These are phyloP conservation scores for Dictyostelium brefeldianum DNA, from an alignment of 78 protist species.

Conservation along the genomic window DNA sequence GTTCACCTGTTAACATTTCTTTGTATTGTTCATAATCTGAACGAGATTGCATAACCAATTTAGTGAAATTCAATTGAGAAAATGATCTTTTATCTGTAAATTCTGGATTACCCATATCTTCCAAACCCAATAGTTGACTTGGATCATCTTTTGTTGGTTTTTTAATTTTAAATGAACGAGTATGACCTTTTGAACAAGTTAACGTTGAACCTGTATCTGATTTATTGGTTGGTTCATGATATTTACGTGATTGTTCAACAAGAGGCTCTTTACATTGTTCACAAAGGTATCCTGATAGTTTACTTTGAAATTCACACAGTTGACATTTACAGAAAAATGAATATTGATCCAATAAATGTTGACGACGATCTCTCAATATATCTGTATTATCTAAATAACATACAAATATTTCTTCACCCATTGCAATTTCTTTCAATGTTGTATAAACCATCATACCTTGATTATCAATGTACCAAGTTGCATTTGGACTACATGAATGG, in stretches of 20 bases:
- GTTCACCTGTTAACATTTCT: too few species aligned
- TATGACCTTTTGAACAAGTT: background rate
- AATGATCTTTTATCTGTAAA: too few species aligned
- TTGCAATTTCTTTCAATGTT: background rate
- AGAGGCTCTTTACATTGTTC: background rate
- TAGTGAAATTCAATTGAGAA: too few species aligned
- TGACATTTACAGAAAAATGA: conserved; percentile 24
- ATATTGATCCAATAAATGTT: background rate
- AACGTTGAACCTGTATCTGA: background rate
- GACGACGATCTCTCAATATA: background rate
- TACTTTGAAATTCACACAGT: background rate
- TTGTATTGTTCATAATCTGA: too few species aligned
- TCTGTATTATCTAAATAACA: background rate
- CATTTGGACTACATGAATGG: conserved; percentile 44
- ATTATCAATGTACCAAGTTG: conserved; percentile 28
- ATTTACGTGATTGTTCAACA: background rate
- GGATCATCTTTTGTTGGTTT: background rate
- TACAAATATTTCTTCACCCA: conserved; percentile 7
- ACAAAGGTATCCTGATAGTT: background rate
- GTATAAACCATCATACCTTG: conserved; percentile 16
- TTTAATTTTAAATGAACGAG: background rate
- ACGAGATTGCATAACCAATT: too few species aligned
- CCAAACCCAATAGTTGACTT: too few species aligned
- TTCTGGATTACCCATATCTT: too few species aligned
- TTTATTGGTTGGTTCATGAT: background rate